A percentile compares a stretch with the other conserved stretches of the same genome.
phyloP scores from a whole-genome alignment of 2,329 filamentous ascomycete genomes.

The Sporothrix pseudoabietina region DNA sequence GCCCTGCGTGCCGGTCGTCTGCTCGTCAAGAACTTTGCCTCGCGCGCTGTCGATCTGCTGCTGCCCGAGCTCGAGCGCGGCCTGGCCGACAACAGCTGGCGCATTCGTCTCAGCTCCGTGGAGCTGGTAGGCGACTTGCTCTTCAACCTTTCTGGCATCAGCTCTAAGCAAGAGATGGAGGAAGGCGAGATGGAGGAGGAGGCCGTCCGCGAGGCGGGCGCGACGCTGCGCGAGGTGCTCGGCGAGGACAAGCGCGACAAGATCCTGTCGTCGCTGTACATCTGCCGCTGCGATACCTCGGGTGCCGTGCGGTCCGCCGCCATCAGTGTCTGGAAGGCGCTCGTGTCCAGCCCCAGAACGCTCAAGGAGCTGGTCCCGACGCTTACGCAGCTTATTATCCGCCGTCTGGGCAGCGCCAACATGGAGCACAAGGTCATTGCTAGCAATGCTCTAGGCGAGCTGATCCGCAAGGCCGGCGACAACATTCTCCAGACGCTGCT shows the following conservation, averaged over 20 bases:
- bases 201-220: conserved; percentile 78
- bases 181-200: conserved; percentile 80
- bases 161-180: conserved; percentile 63
- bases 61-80: conserved; percentile 94
- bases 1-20: conserved; percentile 89
- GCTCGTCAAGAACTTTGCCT: conserved; percentile 97
- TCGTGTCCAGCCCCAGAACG: conserved; percentile 87
- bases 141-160: conserved; percentile 97
- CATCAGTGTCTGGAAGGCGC: conserved; percentile 92
- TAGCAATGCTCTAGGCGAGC: conserved; percentile 91
- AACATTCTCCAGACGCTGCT: conserved; percentile 84
- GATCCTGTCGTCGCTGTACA: conserved; percentile 94
- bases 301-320: conserved; percentile 86
- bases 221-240: conserved; percentile 90
- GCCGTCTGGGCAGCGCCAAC: conserved; percentile 89
- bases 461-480: conserved; percentile 96
- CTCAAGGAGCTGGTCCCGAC: conserved; percentile 95
- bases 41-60: conserved; percentile 88
- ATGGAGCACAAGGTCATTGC: conserved; percentile 99
- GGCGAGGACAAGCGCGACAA: conserved; percentile 97
- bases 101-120: conserved; percentile 96
- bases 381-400: conserved; percentile 91
- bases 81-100: conserved; percentile 94
- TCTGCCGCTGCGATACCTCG: conserved; percentile 96
- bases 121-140: conserved; percentile 94